Base-by-base conservation (phyloP, 495 filamentous ascomycete genomes). In the Trichocladium uniseriatum region DNA sequence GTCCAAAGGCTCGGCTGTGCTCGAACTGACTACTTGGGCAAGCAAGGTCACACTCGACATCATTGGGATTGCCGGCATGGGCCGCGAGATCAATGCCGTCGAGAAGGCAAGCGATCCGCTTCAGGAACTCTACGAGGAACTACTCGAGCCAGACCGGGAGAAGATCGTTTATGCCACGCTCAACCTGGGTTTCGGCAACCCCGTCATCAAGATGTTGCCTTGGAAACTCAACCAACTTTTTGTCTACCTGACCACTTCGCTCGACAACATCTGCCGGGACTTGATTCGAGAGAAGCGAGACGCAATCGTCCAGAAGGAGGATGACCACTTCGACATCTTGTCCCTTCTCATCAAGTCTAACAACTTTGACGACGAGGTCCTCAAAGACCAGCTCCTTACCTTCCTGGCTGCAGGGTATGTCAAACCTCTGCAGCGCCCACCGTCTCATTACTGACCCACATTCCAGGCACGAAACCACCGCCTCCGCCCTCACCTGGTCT, bases 311-410 rank as follows among this genome's bases (percentile, higher is more conserved):
- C 64, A 63, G 14, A 70, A 69, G 24, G 69, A 79, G 45, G 52
- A 64, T 2, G 53, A 57, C 5, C 83, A 81, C 20, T 61, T 81
- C 19, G 89, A 94, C 54, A 91, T 94, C 49, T 70, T 94, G 54
- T 85, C 83, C 13, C 80, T 90, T 0, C 86, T 88, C 21, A 65
- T 94, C 18, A 74, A 82, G 48, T 83, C 78, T 29, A 85, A 81
- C 35, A 78, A 77, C 16, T 92, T 91, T 60, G 74, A 74, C 31
- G 84, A 89, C 34, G 84, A 87, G 18, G 81, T 86, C 31, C 79
- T 94, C 18, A 72, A 86, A 27, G 85, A 95, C 60, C 89, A 95
- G 61, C 76, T 89, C 60, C 90, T 94, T 83, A 95, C 88, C 5
- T 94, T 95, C 70, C 78, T 94, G 4, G 83, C 82, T 0, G 89